Evolutionary conservation across 139 green algal genomes (phyloP), one percentile per base, ranked within the genome.

Genomic region (Helicosporidium sp.): DNA sequence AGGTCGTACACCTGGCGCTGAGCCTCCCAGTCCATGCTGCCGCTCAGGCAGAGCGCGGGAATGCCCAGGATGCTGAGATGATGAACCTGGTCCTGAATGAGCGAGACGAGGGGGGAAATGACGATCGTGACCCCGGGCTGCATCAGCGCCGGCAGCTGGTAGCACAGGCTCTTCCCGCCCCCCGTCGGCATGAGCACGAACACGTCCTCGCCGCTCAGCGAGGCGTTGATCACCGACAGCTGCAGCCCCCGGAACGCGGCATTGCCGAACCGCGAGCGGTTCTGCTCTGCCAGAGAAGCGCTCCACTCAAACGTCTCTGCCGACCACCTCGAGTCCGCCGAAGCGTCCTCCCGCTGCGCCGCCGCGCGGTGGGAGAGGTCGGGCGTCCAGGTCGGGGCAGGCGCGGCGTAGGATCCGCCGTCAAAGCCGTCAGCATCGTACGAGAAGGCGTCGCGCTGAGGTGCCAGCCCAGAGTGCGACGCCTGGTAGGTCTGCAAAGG

Each of bases 181-280:
- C 75, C 72, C 16, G 80, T 91, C 3, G 80, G 80, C 80, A 91
- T 91, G 20, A 92, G 62, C 29, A 91, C 80, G 54, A 89, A 89
- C n/a, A 73, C 61, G 63, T 92, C 80, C 20, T 57, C 52, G 5
- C 51, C 43, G 5, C 52, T 56, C 51, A 92, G 46, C 3, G 75
- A 78, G 19, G 80, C 79, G 48, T 89, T 85, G 33, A 91, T 79
- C 34, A 80, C 62, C 48, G 75, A 45, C 34, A 55, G 43, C 69
- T 92, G 80, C 51, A 76, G 75, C 7, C 47, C 33, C 6, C 80
- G 61, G 51, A 91, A 91, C n/a, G 25, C 50, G 13, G 7, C 45
- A 60, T 82, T 81, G 26, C 80, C 78, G 57, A 87, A 91, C 28
- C 53, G 36, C 5, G 48, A 34, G 3, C 26, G 34, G 41, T 77